Base-by-base conservation (phyloP, 768 basidiomycete genomes). In the Termitomyces sp. region DNA sequence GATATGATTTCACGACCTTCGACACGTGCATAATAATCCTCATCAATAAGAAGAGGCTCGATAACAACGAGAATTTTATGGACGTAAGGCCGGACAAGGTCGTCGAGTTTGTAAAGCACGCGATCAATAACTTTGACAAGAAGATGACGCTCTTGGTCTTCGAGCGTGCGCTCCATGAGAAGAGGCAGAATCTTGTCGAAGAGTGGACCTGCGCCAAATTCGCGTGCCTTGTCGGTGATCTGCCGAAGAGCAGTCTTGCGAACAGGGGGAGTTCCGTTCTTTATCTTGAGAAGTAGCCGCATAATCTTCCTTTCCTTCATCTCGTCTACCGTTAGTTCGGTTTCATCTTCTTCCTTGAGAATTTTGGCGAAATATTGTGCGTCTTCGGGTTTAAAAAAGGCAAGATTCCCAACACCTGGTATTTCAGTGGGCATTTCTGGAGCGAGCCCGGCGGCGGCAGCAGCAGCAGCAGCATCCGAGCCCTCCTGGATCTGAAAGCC, bases 51-150 rank as follows among this genome's bases (percentile, higher is more conserved):
- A 8, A 99, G 82, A 1, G 97, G 97, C 75, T 99, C 97, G 65
- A 99, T 99, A 72, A 98, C 97, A 68, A 99, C 97, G 45, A 99
- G 85, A 64, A 99, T 98, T 76, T 98, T 98, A 82, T 99, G 97
- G 6, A 98, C 95, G 68, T 98, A 99, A 4, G 97, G 97, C 42
- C 96, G 91, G 56, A 99, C 97, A 45, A 98, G 87, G 68, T 99
- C 97, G 67, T 99, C 97, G 38, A 99, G 86, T 71, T 99, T 99
- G 85, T 98, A 98, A 13, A 99, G 79, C 4, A 99, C 92, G 57
- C 96, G 92, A 70, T 98, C 97, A 64, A 99, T 98, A 73, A 98
- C 97, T 72, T 99, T 99, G 73, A 98, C 97, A 58, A 98, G 82
- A 47, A 99, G 73, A 75, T 99, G 97, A 7, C 96, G 92, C 67